Evolutionary conservation across 305 asterid genomes (phyloP).

Genomic region (Withania somnifera): DNA sequence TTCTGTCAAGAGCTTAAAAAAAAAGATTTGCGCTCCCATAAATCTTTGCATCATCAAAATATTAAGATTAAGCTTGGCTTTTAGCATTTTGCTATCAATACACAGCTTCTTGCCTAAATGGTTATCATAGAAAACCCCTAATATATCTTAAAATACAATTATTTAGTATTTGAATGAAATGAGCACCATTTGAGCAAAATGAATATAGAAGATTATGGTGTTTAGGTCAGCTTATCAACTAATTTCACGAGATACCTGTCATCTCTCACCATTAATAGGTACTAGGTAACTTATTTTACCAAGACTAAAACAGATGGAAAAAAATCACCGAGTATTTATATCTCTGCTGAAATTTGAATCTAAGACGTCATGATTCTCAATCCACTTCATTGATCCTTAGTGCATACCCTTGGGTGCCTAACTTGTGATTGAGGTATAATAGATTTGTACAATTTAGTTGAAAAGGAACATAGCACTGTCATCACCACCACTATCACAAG

Average conservation of each 20-base stretch:
- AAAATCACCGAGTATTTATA: too few relatives aligned
- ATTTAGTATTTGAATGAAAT: not conserved
- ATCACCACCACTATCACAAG: not conserved
- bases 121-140: not conserved
- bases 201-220: not conserved
- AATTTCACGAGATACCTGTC: not conserved
- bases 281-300: too few relatives aligned
- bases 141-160: not conserved
- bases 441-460: not conserved
- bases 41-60: not conserved
- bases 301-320: too few relatives aligned
- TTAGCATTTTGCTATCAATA: not conserved
- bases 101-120: not conserved
- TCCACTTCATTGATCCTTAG: too few relatives aligned
- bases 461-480: not conserved
- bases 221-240: not conserved
- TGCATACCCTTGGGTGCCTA: not conserved
- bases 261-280: not conserved
- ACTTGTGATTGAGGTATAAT: not conserved
- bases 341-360: not conserved
- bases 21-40: not conserved
- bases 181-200: not conserved
- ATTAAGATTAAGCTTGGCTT: not conserved
- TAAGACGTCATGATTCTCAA: not conserved
- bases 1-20: not conserved